Percentiles rank a stretch among this genome's conserved stretches.
phyloP scores from a whole-genome alignment of 2,329 filamentous ascomycete genomes.

The Botrytis porri region DNA sequence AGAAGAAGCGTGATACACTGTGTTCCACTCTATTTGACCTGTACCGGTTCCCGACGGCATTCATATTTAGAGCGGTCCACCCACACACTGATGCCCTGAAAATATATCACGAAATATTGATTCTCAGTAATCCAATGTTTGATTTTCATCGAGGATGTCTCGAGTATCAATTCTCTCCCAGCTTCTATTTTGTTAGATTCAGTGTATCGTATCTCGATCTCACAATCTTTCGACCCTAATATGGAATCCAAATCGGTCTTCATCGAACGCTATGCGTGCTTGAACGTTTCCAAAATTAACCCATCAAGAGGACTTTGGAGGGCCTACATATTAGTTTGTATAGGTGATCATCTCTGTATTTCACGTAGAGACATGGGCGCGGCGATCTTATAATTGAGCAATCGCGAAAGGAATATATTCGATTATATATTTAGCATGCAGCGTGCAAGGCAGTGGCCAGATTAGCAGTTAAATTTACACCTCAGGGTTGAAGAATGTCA shows the following conservation, averaged over 20 bases:
- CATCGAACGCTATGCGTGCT: not conserved
- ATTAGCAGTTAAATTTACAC: not conserved
- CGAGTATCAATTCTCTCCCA: not conserved
- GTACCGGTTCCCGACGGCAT: not conserved
- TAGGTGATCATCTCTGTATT: too few species aligned
- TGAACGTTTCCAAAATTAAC: not conserved
- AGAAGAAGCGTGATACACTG: not conserved
- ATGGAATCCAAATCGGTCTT: too few species aligned
- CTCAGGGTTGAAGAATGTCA: not conserved
- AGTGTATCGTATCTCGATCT: not conserved
- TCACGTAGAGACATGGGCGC: too few species aligned
- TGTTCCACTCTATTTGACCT: not conserved
- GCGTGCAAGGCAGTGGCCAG: not conserved
- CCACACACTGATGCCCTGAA: not conserved
- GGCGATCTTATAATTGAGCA: too few species aligned
- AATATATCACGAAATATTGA: not conserved
- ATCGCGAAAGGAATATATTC: too few species aligned
- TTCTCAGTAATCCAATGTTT: not conserved
- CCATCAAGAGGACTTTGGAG: too few species aligned
- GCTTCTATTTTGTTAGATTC: not conserved
- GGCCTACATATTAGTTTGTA: too few species aligned
- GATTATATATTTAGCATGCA: not conserved
- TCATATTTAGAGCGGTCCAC: not conserved
- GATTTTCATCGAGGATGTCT: not conserved
- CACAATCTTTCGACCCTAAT: not conserved